Evolutionary conservation across 768 basidiomycete genomes (phyloP).

Genomic region (Boletus huronensis): DNA sequence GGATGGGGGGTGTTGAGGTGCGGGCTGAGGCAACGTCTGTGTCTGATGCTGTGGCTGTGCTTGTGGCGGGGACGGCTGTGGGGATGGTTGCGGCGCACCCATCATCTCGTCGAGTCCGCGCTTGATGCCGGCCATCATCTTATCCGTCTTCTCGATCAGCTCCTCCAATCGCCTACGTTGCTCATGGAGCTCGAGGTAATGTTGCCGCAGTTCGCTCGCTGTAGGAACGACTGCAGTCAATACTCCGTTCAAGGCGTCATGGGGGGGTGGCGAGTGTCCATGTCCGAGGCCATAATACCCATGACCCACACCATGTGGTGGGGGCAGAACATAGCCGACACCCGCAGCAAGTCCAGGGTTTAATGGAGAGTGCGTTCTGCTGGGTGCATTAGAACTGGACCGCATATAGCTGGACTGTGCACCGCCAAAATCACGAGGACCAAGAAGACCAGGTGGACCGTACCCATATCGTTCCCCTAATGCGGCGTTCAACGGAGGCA

Average conservation of each 20-base stretch:
- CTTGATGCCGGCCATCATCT: slow-evolving; percentile 67
- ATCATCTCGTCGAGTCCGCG: slow-evolving; percentile 76
- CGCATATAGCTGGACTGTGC: slow-evolving; percentile 58
- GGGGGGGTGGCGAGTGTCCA: slow-evolving; percentile 35
- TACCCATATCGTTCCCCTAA: slow-evolving; percentile 38
- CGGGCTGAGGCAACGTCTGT: slow-evolving; percentile 24
- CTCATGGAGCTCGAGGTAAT: slow-evolving; percentile 62
- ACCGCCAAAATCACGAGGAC: slow-evolving; percentile 33
- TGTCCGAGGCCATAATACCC: slow-evolving; percentile 39
- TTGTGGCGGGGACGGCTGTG: slow-evolving; percentile 19
- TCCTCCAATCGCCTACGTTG: slow-evolving; percentile 66
- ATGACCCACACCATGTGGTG: slow-evolving; percentile 35
- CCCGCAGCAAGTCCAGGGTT: slow-evolving; percentile 43
- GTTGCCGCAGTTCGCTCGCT: slow-evolving; percentile 62
- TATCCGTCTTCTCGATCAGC: slow-evolving; percentile 71
- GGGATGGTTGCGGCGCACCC: slow-evolving; percentile 29
- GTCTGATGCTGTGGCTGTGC: slow-evolving; percentile 25
- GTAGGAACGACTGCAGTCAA: slow-evolving; percentile 38
- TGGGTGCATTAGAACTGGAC: slow-evolving; percentile 63
- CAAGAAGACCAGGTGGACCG: slow-evolving; percentile 32
- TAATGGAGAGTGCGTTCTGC: slow-evolving; percentile 69
- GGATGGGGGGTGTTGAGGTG: slow-evolving; percentile 20
- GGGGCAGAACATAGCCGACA: slow-evolving; percentile 41
- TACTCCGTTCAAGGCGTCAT: slow-evolving; percentile 30
- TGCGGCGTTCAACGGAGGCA: slow-evolving; percentile 55